phyloP scores from a whole-genome alignment of 805 yeast genomes.

The Maudiozyma pseudohumilis region DNA sequence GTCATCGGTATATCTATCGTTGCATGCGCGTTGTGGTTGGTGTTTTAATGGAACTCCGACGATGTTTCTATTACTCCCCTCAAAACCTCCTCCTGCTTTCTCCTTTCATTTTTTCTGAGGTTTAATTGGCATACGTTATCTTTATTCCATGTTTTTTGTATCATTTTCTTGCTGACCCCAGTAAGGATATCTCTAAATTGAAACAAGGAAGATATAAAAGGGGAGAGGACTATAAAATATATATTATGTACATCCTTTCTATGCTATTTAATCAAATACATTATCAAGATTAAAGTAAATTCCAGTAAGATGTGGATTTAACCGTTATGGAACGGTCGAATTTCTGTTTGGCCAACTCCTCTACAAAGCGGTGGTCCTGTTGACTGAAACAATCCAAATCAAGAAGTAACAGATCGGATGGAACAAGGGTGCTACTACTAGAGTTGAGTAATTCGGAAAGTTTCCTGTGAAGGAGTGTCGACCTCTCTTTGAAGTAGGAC shows the following conservation, averaged over 20 bases:
- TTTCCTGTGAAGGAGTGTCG: slow-evolving; percentile 8
- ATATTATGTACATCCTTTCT: too few relatives aligned
- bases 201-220: too few relatives aligned
- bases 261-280: too few relatives aligned
- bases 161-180: too few relatives aligned
- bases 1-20: slow-evolving; percentile 39
- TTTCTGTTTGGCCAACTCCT: slow-evolving; percentile 15
- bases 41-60: slow-evolving; percentile 24
- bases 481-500: slow-evolving; percentile 16
- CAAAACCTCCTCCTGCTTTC: neutral
- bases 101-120: neutral
- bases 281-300: neutral
- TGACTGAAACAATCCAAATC: slow-evolving; percentile 28
- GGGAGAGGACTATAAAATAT: too few relatives aligned
- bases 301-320: slow-evolving; percentile 2
- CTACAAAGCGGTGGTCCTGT: slow-evolving; percentile 21
- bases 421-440: slow-evolving; percentile 11
- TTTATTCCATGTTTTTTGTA: too few relatives aligned
- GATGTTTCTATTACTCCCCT: neutral
- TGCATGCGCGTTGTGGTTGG: slow-evolving; percentile 38
- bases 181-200: too few relatives aligned
- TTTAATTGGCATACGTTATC: too few relatives aligned
- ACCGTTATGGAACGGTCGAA: slow-evolving; percentile 12
- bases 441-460: slow-evolving; percentile 10
- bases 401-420: slow-evolving; percentile 15